Evolutionary conservation across 768 basidiomycete species (phyloP).

Genomic region (Tulasnella sp.): DNA sequence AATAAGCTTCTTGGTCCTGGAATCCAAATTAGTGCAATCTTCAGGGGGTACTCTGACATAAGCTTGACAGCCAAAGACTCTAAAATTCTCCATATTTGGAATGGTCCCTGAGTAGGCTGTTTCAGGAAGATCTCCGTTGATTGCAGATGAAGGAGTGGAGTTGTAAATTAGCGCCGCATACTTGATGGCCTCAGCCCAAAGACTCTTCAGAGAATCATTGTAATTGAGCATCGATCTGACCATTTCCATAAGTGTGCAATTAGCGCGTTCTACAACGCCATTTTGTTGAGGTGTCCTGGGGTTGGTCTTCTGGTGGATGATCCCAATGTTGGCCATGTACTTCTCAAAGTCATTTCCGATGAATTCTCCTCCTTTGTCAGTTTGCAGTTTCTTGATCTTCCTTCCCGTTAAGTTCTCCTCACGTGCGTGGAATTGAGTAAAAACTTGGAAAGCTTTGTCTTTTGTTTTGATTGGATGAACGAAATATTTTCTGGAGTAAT

Average conservation of each 20-base stretch:
- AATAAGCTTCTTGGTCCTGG: conserved; percentile 25
- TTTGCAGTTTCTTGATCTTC: conserved; percentile 22
- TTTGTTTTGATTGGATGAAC: conserved; percentile 2
- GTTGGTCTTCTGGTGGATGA: conserved; percentile 13
- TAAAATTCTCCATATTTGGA: conserved; percentile 8
- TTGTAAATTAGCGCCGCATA: conserved; percentile 3
- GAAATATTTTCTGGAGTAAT: neutral
- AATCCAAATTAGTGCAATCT: conserved; percentile 7
- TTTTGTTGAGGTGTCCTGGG: conserved; percentile 10
- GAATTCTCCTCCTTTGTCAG: conserved; percentile 31
- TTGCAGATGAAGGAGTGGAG: neutral
- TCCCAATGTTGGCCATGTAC: conserved; percentile 11
- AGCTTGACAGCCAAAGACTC: conserved; percentile 28
- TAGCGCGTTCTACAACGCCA: conserved; percentile 12
- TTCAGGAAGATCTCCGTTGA: neutral
- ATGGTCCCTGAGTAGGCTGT: conserved; percentile 13
- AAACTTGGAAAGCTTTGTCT: conserved; percentile 11
- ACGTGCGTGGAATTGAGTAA: conserved; percentile 26
- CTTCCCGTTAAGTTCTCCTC: conserved; percentile 25
- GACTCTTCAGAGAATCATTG: neutral
- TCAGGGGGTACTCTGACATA: conserved; percentile 31
- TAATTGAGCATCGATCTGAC: neutral
- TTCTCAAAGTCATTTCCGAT: conserved; percentile 16
- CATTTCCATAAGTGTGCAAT: conserved; percentile 3
- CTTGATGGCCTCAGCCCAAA: conserved; percentile 2